Base-by-base conservation (phyloP, 345 rosid genomes). In the Eutrema japonicum region DNA sequence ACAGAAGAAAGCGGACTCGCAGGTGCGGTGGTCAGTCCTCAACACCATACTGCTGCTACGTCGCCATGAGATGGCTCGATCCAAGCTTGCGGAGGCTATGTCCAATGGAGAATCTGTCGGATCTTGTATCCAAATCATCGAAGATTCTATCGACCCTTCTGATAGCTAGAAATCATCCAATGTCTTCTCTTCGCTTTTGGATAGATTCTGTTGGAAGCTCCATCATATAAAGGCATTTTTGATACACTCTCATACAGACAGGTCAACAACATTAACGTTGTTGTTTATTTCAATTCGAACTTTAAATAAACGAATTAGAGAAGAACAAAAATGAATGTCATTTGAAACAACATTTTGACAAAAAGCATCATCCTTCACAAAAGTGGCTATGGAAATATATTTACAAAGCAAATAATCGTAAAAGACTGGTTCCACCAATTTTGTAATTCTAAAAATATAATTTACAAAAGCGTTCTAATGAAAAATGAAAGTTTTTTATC, bases 1-100 rank as follows among this genome's bases (percentile, higher is more conserved):
- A 29, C 96, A 87, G 72, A 90, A 88, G 92, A 88, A 93, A 74
- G 93, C 82, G 7, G 93, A 94, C 64, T 91, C 97, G 4, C 96
- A 87, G 70, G 90, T 94, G 32, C 80, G 98, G 70, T 91, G 98
- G 98, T 84, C 97, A 45, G 86, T 88, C 2, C 82, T 94, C 68
- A 91, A 86, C 79, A 89, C 92, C 5, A 72, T 91, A 29, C 67
- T 89, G 36, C 71, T 91, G 6, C 69, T 88, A 82, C 93, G 97
- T 32, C 90, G 96, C 14, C 97, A 95, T 12, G 79, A 86, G 79
- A 60, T 22, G 2, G 92, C 93, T 2, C 79, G 87, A 74, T 76
- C 88, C 41, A 84, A 88, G 64, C 89, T 95, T 46, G 91, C 91
- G 1, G 83, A 82, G 45, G 96, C 93, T 42, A 88, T 95, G 96